These are phyloP conservation scores for Kappamyces sp. DNA, from an alignment of 192 early-diverging fungal species.

Conservation along the genomic window DNA sequence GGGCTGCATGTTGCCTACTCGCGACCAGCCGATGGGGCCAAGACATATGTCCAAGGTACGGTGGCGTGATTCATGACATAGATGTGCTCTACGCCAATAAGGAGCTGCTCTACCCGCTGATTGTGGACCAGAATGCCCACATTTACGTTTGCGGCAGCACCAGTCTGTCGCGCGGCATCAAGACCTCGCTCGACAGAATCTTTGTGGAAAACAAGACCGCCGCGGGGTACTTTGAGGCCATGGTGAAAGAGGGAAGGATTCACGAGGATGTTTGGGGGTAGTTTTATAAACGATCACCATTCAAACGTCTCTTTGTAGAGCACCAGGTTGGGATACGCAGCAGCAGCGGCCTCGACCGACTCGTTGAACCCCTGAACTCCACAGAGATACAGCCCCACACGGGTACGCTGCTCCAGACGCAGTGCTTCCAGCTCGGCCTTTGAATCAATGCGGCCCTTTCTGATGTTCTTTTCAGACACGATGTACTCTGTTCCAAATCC, in stretches of 20 bases:
- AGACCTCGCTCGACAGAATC: conserved; percentile 4
- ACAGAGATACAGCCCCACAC: too few relatives aligned
- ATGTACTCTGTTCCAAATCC: too few relatives aligned
- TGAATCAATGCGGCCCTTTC: too few relatives aligned
- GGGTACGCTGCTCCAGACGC: too few relatives aligned
- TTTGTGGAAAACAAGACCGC: not conserved
- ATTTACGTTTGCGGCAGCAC: conserved; percentile 61
- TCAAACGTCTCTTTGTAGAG: too few relatives aligned
- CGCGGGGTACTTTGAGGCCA: conserved; percentile 11
- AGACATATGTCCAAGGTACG: conserved; percentile 80
- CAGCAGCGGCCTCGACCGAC: too few relatives aligned
- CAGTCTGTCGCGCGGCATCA: conserved; percentile 5
- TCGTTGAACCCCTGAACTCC: too few relatives aligned
- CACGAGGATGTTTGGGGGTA: conserved; percentile 35
- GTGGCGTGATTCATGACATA: conserved; percentile 28
- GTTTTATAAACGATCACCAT: conserved; percentile 20
- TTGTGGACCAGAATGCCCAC: conserved; percentile 53
- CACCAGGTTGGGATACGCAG: too few relatives aligned
- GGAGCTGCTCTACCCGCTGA: conserved; percentile 40
- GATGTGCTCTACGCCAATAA: conserved; percentile 29
- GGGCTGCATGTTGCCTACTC: conserved; percentile 61
- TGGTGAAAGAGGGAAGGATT: not conserved
- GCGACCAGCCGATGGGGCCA: conserved; percentile 40
- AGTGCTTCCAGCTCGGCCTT: too few relatives aligned
- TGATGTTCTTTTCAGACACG: too few relatives aligned